Conservation (phyloP, 1,284 basidiomycete species). For the Melanopsichium pennsylvanicum region DNA sequence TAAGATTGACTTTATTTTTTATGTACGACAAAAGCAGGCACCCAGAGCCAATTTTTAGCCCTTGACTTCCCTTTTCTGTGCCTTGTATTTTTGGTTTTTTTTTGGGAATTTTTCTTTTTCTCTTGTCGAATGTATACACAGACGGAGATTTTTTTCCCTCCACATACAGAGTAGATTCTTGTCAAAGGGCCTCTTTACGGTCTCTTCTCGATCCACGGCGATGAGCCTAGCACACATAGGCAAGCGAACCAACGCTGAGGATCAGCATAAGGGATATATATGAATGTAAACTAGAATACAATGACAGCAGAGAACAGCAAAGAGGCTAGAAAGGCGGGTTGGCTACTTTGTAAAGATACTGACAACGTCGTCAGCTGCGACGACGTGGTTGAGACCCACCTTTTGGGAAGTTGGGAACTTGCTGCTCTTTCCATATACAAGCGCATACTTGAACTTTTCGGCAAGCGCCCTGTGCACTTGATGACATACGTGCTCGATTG, state of each 20-base stretch:
- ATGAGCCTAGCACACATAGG: too few species aligned
- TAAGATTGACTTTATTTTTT: not conserved
- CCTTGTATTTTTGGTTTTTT: slow-evolving; percentile 4
- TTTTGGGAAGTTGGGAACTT: slow-evolving; percentile 57
- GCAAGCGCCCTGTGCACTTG: slow-evolving; percentile 84
- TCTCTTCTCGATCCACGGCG: too few species aligned
- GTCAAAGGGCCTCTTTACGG: too few species aligned
- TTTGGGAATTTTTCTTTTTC: slow-evolving; percentile 1
- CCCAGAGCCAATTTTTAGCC: not conserved
- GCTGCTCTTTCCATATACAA: slow-evolving; percentile 61
- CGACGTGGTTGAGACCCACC: slow-evolving; percentile 80
- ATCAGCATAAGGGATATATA: slow-evolving; percentile 13
- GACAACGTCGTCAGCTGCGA: slow-evolving; percentile 93
- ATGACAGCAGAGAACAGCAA: slow-evolving; percentile 1
- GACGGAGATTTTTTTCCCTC: not conserved
- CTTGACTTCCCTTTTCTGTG: not conserved
- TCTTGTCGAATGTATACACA: too few species aligned
- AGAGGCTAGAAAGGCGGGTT: not conserved
- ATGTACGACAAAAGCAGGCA: not conserved
- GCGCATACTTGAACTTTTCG: slow-evolving; percentile 73
- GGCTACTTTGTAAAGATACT: slow-evolving; percentile 66
- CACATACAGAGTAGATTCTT: not conserved
- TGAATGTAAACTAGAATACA: slow-evolving; percentile 27
- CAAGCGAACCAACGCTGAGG: not conserved
- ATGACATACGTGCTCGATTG: slow-evolving; percentile 77